Evolutionary conservation across 768 basidiomycete genomes (phyloP).

Genomic region (Suillus weaverae): DNA sequence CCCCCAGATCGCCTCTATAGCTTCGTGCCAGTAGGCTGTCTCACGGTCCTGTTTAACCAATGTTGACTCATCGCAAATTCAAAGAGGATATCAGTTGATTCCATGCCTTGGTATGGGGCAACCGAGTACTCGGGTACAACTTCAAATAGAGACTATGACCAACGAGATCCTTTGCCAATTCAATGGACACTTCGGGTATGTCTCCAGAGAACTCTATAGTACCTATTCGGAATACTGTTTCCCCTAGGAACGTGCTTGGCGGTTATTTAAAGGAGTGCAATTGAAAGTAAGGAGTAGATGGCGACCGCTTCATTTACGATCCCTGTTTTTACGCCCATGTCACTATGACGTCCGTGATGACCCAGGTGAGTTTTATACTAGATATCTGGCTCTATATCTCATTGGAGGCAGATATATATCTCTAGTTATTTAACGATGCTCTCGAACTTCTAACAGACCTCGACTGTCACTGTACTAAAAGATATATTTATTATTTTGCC

Average conservation of each 20-base stretch:
- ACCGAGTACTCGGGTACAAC: constrained; percentile 9
- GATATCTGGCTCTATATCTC: not conserved
- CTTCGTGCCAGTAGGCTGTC: constrained; percentile 27
- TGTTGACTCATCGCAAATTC: not conserved
- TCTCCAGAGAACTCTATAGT: not conserved
- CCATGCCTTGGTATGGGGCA: constrained; percentile 10
- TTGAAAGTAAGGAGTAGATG: constrained; percentile 17
- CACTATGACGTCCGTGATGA: constrained; percentile 20
- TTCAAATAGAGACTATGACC: constrained; percentile 6
- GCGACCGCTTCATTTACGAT: constrained; percentile 14
- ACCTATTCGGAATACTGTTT: not conserved
- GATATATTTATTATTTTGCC: not conserved
- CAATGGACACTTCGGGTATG: constrained; percentile 19
- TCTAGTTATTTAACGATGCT: not conserved
- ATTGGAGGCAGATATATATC: not conserved
- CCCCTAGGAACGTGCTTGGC: constrained; percentile 22
- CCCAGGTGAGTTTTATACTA: constrained; percentile 19
- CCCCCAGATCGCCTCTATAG: constrained; percentile 24
- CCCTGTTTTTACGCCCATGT: constrained; percentile 19
- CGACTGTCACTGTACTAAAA: not conserved
- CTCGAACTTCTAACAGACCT: not conserved
- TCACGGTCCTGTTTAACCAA: not conserved
- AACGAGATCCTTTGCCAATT: constrained; percentile 12
- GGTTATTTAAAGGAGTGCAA: constrained; percentile 14
- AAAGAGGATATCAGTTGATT: constrained; percentile 30